Evolutionary conservation across 2,329 filamentous ascomycete species (phyloP), one percentile per base, ranked within the genome.

Genomic region (Exophiala oligosperma): DNA sequence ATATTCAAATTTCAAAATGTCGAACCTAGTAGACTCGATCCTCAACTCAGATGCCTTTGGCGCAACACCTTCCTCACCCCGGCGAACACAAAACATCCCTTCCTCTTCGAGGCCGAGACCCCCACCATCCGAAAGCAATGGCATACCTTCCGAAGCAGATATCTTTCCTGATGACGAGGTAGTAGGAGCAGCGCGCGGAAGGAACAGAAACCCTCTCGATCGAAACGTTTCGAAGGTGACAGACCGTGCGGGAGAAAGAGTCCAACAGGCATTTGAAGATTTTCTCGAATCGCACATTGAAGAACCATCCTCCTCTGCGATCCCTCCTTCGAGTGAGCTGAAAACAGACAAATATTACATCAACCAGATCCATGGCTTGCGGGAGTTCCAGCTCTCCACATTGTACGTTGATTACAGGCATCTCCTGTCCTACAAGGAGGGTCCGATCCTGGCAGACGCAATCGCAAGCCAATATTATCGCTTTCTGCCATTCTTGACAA

Each of bases 381-480:
- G 77, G 59, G 79, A 82, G 61, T 85, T 84, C 68, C 78, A 81
- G 53, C 78, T 87, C 11, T 87, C 85, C 2, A 88, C 85, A 2
- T 79, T 88, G 46, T 88, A 88, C 62, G 81, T 88, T 65, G 85
- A 88, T 68, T 88, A 77, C 75, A 90, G 87, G 65, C 94, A 99
- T 73, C 79, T 99, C 29, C 88, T 87, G 73, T 86, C 89, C 68
- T 89, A 92, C 66, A 90, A 89, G 53, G 66, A 68, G 46, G 62
- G 62, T 4, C 53, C 63, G 11, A 87, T 89, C 57, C 79, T 99
- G 52, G 91, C 93, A 43, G 87, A 91, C 61, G 93, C 91, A 51
- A 89, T 97, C 62, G 88, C 92, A 65, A 87, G 86, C 67, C 89
- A 95, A 70, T 97, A 97, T 79, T 97, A 97, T 74, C 90, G 94